Percentiles rank a stretch among this genome's conserved stretches.
Conservation (phyloP, 345 rosid genomes). For the Eucalyptus cloeziana region DNA sequence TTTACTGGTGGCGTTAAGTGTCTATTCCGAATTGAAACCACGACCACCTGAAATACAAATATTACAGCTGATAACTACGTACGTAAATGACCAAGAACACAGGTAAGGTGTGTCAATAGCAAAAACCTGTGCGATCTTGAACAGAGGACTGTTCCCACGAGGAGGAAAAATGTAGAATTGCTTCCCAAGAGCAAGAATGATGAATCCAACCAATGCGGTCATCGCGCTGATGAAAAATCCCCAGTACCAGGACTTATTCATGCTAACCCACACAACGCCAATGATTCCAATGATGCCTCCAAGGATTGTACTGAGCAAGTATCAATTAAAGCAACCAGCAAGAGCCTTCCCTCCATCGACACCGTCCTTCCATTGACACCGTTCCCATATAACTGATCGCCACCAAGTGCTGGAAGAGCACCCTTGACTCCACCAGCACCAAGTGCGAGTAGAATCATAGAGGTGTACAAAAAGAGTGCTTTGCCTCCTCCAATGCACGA, state of each 20-base stretch:
- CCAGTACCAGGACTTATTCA: not conserved
- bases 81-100: not conserved
- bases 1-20: not conserved
- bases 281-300: conserved; percentile 1
- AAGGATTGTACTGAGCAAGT: not conserved
- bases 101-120: not conserved
- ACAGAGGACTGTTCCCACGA: not conserved
- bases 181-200: not conserved
- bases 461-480: not conserved
- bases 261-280: not conserved
- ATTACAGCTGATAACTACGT: not conserved
- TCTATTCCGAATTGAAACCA: not conserved
- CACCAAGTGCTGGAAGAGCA: conserved; percentile 1
- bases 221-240: not conserved
- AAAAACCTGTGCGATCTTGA: not conserved
- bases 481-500: not conserved
- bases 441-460: not conserved
- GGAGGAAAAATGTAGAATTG: not conserved
- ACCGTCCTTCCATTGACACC: not conserved
- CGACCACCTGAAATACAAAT: not conserved
- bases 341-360: not conserved
- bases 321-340: not conserved
- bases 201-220: not conserved
- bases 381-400: conserved; percentile 2
- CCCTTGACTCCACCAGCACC: conserved; percentile 2